A percentile compares a stretch with the other conserved stretches of the same genome.
phyloP scores from a whole-genome alignment of 345 rosid species.

The Populus pruinosa region DNA sequence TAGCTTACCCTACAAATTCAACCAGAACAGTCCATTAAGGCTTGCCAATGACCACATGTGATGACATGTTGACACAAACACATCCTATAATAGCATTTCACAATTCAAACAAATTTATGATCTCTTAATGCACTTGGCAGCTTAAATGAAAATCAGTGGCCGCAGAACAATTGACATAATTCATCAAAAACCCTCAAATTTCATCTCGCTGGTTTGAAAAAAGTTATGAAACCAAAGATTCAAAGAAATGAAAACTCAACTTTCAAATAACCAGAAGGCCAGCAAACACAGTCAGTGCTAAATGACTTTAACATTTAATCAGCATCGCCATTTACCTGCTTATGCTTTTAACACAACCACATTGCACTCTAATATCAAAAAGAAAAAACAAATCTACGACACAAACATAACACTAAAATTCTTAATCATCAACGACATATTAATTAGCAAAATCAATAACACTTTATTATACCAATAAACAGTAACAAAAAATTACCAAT shows the following conservation, averaged over 20 bases:
- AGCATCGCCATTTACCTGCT: not conserved
- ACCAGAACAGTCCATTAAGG: not conserved
- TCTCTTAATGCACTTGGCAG: not conserved
- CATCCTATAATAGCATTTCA: not conserved
- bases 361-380: not conserved
- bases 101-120: not conserved
- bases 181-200: not conserved
- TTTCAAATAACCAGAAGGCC: too few relatives aligned
- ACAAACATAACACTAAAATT: not conserved
- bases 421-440: not conserved
- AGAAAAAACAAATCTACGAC: not conserved
- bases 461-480: not conserved
- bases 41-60: not conserved
- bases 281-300: not conserved
- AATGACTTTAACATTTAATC: not conserved
- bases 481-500: conserved; percentile 35
- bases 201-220: not conserved
- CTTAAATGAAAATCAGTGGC: not conserved
- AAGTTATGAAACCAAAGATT: not conserved
- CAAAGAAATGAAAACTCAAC: not conserved
- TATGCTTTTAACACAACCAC: not conserved
- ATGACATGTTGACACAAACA: not conserved
- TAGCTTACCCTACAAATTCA: not conserved
- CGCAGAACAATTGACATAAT: not conserved
- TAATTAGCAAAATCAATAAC: not conserved